Evolutionary conservation across 2,329 filamentous ascomycete genomes (phyloP).

Genomic region (Hirsutella minnesotensis): DNA sequence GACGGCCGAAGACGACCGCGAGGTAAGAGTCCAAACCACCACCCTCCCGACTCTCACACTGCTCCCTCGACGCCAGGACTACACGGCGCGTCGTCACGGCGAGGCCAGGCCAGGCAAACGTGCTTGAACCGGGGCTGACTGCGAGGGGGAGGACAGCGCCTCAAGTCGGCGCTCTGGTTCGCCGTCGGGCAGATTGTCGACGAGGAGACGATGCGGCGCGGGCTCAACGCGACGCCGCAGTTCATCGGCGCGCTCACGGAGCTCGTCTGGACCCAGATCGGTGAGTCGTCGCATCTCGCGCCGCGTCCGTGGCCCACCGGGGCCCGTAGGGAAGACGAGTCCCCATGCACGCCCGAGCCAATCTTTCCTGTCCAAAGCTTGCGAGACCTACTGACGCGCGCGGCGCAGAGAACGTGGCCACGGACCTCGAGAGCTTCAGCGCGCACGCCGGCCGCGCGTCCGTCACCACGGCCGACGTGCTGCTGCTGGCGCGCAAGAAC

Average conservation of each 20-base stretch:
- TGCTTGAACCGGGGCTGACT: background rate
- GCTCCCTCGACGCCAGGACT: too few species aligned
- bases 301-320: too few species aligned
- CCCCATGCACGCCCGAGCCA: too few species aligned
- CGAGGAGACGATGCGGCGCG: slow-evolving; percentile 49
- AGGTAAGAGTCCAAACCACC: background rate
- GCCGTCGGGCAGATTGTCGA: slow-evolving; percentile 81
- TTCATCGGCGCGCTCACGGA: slow-evolving; percentile 82
- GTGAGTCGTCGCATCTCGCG: slow-evolving; percentile 26
- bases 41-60: background rate
- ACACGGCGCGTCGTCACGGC: too few species aligned
- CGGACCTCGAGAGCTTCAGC: slow-evolving; percentile 44
- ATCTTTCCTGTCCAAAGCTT: too few species aligned
- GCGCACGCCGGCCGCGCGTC: slow-evolving; percentile 73
- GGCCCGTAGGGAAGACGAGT: too few species aligned
- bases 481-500: slow-evolving; percentile 78
- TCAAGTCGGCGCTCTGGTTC: slow-evolving; percentile 79
- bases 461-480: slow-evolving; percentile 74
- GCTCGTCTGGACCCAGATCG: slow-evolving; percentile 77
- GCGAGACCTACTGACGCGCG: background rate
- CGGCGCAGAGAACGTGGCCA: slow-evolving; percentile 39
- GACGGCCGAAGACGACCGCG: background rate
- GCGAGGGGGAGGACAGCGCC: slow-evolving; percentile 38
- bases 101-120: too few species aligned
- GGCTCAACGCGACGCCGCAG: slow-evolving; percentile 80